phyloP scores from a whole-genome alignment of 2,329 filamentous ascomycete species.

The Colletotrichum salicis region DNA sequence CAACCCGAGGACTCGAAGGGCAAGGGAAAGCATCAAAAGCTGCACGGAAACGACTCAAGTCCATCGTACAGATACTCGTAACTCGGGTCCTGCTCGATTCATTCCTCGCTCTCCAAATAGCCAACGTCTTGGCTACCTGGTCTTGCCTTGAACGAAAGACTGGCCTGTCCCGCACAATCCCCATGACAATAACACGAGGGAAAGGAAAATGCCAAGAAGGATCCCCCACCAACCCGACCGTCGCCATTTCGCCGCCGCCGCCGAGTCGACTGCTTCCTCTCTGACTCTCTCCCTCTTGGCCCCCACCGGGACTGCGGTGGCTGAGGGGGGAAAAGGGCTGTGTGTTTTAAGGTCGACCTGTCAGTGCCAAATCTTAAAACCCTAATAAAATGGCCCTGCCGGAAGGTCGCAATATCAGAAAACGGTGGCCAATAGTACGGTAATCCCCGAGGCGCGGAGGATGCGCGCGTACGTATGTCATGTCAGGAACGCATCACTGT shows the following conservation, averaged over 20 bases:
- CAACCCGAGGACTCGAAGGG: not conserved
- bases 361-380: constrained; percentile 10
- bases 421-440: not conserved
- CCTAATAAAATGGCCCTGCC: not conserved
- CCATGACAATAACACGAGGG: not conserved
- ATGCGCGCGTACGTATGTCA: not conserved
- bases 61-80: too few relatives aligned
- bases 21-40: not conserved
- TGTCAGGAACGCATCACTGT: not conserved
- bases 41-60: not conserved
- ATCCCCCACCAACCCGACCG: not conserved
- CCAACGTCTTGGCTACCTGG: not conserved
- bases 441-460: not conserved
- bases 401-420: not conserved
- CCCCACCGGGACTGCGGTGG: not conserved
- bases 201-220: not conserved
- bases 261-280: not conserved
- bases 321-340: not conserved
- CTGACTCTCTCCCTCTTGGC: not conserved
- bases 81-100: not conserved
- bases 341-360: constrained; percentile 12
- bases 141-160: not conserved
- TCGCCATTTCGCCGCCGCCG: not conserved
- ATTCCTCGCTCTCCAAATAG: not conserved
- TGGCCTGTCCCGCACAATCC: not conserved